phyloP scores from a whole-genome alignment of 2,329 filamentous ascomycete genomes.

The Fonsecaea nubica region DNA sequence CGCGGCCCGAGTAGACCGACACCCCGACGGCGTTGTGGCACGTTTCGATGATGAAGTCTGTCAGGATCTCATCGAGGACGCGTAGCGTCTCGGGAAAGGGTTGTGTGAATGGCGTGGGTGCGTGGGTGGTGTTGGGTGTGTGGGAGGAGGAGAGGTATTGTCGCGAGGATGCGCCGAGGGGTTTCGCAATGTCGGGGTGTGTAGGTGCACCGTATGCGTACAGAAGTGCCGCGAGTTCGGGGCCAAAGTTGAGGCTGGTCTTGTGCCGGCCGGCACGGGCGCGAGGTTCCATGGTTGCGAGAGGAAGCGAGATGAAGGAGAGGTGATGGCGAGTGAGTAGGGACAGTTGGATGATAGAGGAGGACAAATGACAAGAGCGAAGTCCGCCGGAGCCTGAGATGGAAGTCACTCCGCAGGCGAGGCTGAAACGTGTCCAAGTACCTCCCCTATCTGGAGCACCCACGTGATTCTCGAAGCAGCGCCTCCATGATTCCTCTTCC shows the following conservation, averaged over 20 bases:
- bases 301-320: neutral
- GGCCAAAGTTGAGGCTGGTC: constrained; percentile 78
- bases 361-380: neutral
- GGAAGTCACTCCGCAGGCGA: neutral
- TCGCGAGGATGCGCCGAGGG: constrained; percentile 34
- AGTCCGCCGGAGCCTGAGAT: neutral
- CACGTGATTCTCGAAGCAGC: neutral
- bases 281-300: constrained; percentile 69
- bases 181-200: constrained; percentile 41
- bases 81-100: constrained; percentile 84
- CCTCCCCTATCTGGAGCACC: neutral
- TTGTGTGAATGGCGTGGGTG: constrained; percentile 76
- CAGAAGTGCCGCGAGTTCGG: constrained; percentile 67
- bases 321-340: neutral
- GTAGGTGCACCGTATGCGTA: constrained; percentile 54
- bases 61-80: constrained; percentile 91
- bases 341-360: neutral
- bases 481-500: neutral
- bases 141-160: constrained; percentile 31
- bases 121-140: constrained; percentile 36
- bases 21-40: constrained; percentile 87
- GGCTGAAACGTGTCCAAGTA: neutral
- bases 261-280: constrained; percentile 80
- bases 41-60: constrained; percentile 93
- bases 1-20: constrained; percentile 83